phyloP scores from a whole-genome alignment of 768 basidiomycete genomes.

The Favolaschia claudopus region DNA sequence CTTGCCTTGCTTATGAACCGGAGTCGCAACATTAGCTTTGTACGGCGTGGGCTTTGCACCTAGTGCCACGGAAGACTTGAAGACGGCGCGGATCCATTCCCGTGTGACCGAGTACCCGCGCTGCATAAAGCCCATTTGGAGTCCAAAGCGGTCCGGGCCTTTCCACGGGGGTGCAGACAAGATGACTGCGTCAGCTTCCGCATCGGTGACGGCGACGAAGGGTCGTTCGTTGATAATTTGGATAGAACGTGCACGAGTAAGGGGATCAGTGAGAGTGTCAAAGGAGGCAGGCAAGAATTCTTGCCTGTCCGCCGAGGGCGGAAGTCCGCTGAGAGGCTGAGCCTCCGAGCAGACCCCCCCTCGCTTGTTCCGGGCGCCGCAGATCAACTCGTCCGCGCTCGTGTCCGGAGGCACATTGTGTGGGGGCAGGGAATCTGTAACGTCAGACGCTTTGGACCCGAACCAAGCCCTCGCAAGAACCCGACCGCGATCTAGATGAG shows the following conservation, averaged over 20 bases:
- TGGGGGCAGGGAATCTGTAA: constrained; percentile 1
- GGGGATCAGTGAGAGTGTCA: not conserved
- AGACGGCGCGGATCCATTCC: not conserved
- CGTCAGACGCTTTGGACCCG: not conserved
- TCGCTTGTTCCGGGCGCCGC: not conserved
- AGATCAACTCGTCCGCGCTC: not conserved
- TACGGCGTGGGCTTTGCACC: no score
- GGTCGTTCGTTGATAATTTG: not conserved
- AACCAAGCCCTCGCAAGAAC: not conserved
- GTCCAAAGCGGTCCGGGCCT: not conserved
- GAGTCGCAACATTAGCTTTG: no score
- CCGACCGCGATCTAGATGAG: not conserved
- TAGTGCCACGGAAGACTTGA: no score
- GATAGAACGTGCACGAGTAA: not conserved
- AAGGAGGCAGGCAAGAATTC: not conserved
- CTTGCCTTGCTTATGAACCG: no score
- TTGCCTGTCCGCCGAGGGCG: no score
- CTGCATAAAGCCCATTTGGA: not conserved
- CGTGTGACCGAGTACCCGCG: not conserved
- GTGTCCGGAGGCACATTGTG: no score
- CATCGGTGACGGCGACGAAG: not conserved
- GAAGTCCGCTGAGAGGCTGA: not conserved
- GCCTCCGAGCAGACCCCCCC: not conserved
- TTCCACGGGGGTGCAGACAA: not conserved
- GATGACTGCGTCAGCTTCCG: not conserved